phyloP scores from a whole-genome alignment of 768 basidiomycete species.

The Tephrocybe sp. region DNA sequence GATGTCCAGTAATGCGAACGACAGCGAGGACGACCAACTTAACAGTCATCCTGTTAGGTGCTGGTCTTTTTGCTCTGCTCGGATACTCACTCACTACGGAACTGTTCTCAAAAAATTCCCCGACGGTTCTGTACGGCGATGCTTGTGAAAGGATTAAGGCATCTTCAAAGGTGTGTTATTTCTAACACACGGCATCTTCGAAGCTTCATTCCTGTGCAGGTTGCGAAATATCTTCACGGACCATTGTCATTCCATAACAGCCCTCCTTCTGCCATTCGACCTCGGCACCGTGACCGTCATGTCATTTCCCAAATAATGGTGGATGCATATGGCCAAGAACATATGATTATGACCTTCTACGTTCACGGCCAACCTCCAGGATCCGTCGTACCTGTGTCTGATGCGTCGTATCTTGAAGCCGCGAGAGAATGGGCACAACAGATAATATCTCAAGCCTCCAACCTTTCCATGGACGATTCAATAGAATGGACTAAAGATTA shows the following conservation, averaged over 20 bases:
- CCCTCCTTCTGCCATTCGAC: slow-evolving; percentile 71
- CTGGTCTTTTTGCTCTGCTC: slow-evolving; percentile 73
- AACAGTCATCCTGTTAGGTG: slow-evolving; percentile 70
- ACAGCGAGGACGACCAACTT: slow-evolving; percentile 51
- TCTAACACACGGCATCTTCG: background rate
- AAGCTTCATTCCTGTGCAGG: slow-evolving; percentile 37
- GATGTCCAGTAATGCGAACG: slow-evolving; percentile 42
- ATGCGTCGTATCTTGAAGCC: slow-evolving; percentile 45
- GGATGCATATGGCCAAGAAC: slow-evolving; percentile 74
- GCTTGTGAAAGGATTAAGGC: slow-evolving; percentile 54
- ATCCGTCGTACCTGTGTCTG: slow-evolving; percentile 28
- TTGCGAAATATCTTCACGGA: slow-evolving; percentile 65
- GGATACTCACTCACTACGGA: slow-evolving; percentile 81
- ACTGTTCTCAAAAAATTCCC: slow-evolving; percentile 85
- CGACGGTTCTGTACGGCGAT: slow-evolving; percentile 74
- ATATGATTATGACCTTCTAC: slow-evolving; percentile 84
- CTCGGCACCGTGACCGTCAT: slow-evolving; percentile 81
- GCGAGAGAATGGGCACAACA: slow-evolving; percentile 42
- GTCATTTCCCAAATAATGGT: slow-evolving; percentile 76
- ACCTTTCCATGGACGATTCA: slow-evolving; percentile 58
- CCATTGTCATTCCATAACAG: slow-evolving; percentile 80
- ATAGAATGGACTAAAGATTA: slow-evolving; percentile 45
- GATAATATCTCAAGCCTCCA: slow-evolving; percentile 39
- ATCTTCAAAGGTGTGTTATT: slow-evolving; percentile 42
- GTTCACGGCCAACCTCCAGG: slow-evolving; percentile 60